Base-by-base conservation (phyloP, 352 stramenopile genomes). In the Globisporangium megalacanthum region DNA sequence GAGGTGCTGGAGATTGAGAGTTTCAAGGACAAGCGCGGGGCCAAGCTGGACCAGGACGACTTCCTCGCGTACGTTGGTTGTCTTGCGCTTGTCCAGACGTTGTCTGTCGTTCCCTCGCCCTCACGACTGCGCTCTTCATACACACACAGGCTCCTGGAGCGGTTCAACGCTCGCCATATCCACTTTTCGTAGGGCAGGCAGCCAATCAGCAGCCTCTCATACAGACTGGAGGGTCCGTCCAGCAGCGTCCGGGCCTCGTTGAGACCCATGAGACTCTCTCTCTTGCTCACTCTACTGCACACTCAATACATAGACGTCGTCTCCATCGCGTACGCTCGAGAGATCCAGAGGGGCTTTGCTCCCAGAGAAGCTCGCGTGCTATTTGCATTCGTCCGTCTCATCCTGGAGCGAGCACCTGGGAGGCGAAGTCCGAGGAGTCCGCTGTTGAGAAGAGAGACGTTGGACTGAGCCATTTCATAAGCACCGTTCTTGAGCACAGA, bases 41-140 rank as follows among this genome's bases (percentile, higher is more conserved):
- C 95, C 19, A 99, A 99, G 69, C 89, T 99, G 75, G 91, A 98
- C 75, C 83, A 98, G 35, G 96, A 99, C 69, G 97, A 99, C 68
- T 99, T 99, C 63, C 80, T 99, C 37, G 75, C 88, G 75, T 92
- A 78, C 48, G 83, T 75, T 29, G 25, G 83, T 75, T 29, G 25
- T 29, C 25, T 29, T 29, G 25, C 25, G 1, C 9, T 19, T 41
- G 4, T 6, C 5, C 4, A 29, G 25, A 4, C 35, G 35, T 39
- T 13, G 35, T 20, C 14, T 60, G 13, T 3, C 13, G 44, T 46
- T 29, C 6, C 37, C 11, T 54, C 10, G 41, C 47, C 4, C 48
- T 20, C 31, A 22, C 49, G 13, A 13, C 42, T 65, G 19, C 49
- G 10, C 37, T 11, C 61, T 1, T 11, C 41, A 46, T n/a, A n/a